Evolutionary conservation across 2,329 filamentous ascomycete genomes (phyloP).

Genomic region (Stachybotrys chartarum): DNA sequence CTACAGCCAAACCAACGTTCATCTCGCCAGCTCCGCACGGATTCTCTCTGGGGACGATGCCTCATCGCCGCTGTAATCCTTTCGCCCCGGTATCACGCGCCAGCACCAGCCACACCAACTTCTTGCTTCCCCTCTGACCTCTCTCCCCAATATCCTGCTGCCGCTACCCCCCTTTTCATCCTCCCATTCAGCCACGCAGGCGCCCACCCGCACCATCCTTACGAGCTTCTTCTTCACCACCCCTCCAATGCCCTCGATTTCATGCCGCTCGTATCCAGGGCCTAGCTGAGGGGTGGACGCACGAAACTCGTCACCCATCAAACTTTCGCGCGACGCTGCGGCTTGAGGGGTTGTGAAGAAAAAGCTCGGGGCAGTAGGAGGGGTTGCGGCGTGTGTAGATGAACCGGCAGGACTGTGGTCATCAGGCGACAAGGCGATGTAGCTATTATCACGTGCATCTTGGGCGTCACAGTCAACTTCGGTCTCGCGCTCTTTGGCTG

Average conservation of each 20-base stretch:
- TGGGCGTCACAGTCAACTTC: constrained; percentile 83
- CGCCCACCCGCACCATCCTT: constrained; percentile 72
- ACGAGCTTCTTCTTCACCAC: constrained; percentile 84
- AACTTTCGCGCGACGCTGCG: constrained; percentile 19
- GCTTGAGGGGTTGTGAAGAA: constrained; percentile 1
- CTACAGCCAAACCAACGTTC: too few relatives aligned
- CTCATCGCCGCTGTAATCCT: constrained; percentile 26
- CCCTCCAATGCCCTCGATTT: constrained; percentile 87
- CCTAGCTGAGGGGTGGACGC: constrained; percentile 47
- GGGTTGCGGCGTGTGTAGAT: constrained; percentile 6
- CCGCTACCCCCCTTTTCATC: constrained; percentile 63
- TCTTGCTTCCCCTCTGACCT: constrained; percentile 59
- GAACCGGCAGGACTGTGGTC: constrained; percentile 9
- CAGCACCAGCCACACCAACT: constrained; percentile 94
- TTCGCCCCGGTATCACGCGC: constrained; percentile 59
- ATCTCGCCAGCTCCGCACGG: neutral
- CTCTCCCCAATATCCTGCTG: constrained; percentile 60
- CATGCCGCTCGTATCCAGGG: constrained; percentile 75
- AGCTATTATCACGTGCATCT: constrained; percentile 47
- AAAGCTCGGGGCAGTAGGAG: neutral
- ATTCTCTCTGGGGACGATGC: constrained; percentile 10
- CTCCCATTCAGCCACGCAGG: constrained; percentile 78
- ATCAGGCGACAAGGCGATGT: constrained; percentile 10
- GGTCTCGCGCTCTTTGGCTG: constrained; percentile 68
- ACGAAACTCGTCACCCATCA: constrained; percentile 14